These are phyloP conservation scores for Diutina siamensis DNA, from an alignment of 1,139 yeast species.

Conservation along the genomic window DNA sequence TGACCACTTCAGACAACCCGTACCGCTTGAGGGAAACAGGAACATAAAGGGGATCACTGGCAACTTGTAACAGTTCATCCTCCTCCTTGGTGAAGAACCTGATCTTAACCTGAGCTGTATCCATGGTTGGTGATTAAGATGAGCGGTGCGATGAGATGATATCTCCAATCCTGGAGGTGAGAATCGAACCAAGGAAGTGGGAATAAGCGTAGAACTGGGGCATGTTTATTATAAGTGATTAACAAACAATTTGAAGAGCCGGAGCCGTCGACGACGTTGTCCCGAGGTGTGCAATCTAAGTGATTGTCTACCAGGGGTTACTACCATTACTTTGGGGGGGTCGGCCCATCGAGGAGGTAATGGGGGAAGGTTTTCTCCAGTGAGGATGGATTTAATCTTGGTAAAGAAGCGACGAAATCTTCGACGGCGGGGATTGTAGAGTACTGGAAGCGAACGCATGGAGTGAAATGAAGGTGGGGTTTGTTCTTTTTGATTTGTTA, in stretches of 20 bases:
- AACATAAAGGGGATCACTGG: slow-evolving; percentile 79
- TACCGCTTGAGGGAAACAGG: slow-evolving; percentile 80
- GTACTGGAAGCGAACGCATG: background rate
- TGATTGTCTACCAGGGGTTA: background rate
- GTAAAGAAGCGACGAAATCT: background rate
- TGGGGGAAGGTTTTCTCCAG: background rate
- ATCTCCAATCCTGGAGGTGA: too few species aligned
- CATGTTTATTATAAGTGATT: background rate
- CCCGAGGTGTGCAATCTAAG: background rate
- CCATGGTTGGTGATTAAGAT: slow-evolving; percentile 1
- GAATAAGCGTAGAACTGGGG: too few species aligned
- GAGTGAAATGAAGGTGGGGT: background rate
- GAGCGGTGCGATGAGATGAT: background rate
- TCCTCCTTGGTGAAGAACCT: slow-evolving; percentile 80
- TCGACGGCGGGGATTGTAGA: background rate
- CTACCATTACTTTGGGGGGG: background rate
- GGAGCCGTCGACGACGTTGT: background rate
- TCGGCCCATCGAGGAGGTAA: background rate
- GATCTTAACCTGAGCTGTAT: slow-evolving; percentile 43
- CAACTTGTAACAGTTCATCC: slow-evolving; percentile 57
- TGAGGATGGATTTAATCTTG: background rate
- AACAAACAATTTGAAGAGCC: background rate
- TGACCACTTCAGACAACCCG: slow-evolving; percentile 90
- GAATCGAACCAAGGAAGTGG: background rate
- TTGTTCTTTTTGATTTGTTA: too few species aligned